Conservation (phyloP, 2,329 filamentous ascomycete species). For the Cytospora paraplurivora region DNA sequence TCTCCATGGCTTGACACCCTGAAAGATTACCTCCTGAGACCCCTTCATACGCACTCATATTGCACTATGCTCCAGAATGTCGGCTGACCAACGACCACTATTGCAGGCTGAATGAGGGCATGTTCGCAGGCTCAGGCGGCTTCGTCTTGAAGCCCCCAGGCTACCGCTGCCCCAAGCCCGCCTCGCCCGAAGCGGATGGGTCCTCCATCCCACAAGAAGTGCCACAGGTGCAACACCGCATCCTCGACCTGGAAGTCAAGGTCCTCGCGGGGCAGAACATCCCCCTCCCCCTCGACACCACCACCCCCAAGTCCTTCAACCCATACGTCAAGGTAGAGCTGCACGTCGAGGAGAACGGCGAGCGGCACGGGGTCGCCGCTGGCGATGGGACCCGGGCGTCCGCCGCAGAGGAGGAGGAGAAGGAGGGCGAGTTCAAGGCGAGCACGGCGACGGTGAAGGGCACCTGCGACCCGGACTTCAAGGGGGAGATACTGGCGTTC, state of each 20-base stretch:
- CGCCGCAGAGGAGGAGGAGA: constrained; percentile 49
- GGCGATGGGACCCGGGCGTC: constrained; percentile 19
- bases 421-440: constrained; percentile 56
- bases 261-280: constrained; percentile 77
- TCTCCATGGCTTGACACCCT: not conserved
- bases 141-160: constrained; percentile 84
- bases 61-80: not conserved
- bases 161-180: constrained; percentile 32
- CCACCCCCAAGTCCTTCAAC: constrained; percentile 59
- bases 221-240: constrained; percentile 52
- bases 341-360: constrained; percentile 71
- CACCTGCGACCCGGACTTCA: constrained; percentile 62
- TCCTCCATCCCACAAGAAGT: constrained; percentile 31
- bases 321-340: constrained; percentile 85
- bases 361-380: constrained; percentile 37
- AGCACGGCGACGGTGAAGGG: constrained; percentile 61
- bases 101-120: constrained; percentile 72
- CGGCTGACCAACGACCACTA: not conserved
- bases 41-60: not conserved
- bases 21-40: no score
- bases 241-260: constrained; percentile 70
- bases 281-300: constrained; percentile 61
- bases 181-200: not conserved
- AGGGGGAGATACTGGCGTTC: constrained; percentile 60
- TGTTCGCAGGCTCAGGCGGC: constrained; percentile 83